Conservation (phyloP, 371 early-diverging fungal species). For the Mortierella sp. region DNA sequence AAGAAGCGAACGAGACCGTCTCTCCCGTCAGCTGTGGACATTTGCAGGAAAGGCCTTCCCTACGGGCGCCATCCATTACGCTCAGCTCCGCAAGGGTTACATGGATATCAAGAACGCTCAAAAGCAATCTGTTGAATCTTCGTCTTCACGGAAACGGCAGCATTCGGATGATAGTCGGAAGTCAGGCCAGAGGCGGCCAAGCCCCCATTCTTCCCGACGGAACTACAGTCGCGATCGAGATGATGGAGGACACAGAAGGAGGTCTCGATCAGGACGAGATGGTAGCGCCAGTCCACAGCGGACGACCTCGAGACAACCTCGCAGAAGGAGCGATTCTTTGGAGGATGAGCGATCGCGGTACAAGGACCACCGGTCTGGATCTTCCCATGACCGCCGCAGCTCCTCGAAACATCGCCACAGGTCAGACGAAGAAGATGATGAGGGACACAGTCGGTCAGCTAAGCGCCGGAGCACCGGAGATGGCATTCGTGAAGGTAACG, state of each 20-base stretch:
- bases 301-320: conserved; percentile 31
- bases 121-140: conserved; percentile 21
- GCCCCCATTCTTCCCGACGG: conserved; percentile 35
- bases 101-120: conserved; percentile 51
- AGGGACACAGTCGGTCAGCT: conserved; percentile 34
- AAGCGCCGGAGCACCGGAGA: conserved; percentile 53
- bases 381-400: conserved; percentile 41
- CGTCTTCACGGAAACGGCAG: conserved; percentile 15
- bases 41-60: conserved; percentile 56
- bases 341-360: conserved; percentile 50
- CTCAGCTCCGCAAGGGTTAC: conserved; percentile 51
- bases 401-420: conserved; percentile 44
- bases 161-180: conserved; percentile 34
- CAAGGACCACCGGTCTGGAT: conserved; percentile 44
- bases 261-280: conserved; percentile 39
- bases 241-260: conserved; percentile 34
- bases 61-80: conserved; percentile 52
- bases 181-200: conserved; percentile 31
- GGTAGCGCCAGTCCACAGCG: conserved; percentile 44
- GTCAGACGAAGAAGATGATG: conserved; percentile 57
- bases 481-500: conserved; percentile 38
- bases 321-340: conserved; percentile 34
- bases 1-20: conserved; percentile 47
- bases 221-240: conserved; percentile 42
- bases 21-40: conserved; percentile 54